Evolutionary conservation across 169 alveolate genomes (phyloP), one percentile per base, ranked within the genome.

Genomic region (Plasmodium adleri): DNA sequence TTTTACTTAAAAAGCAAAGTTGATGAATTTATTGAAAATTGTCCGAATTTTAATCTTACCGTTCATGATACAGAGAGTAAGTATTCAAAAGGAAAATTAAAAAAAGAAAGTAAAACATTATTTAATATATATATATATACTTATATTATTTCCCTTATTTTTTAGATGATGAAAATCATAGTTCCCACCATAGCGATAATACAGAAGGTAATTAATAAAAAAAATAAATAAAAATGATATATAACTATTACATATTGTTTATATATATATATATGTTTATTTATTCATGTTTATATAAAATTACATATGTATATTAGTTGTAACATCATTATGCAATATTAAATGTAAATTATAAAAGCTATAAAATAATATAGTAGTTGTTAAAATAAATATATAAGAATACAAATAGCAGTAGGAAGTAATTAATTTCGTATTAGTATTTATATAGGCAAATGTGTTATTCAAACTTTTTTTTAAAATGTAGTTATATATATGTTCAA

Each of bases 1-100:
- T 43, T 49, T 45, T 83, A 83, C 20, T 24, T 83, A 54, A 83
- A 83, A 68, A 83, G 85, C 26, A 83, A 83, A 52, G 91, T 83
- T 1, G 85, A 83, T 22, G 85, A 83, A 59, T 83, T 83, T 68
- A 72, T 83, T 26, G 85, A 83, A 26, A 83, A 83, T 3, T 70
- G 85, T 5, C 76, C 68, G 1, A 64, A 83, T 56, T 68, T 50
- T 49, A 83, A 83, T 6, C 17, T 63, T n/a, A 12, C 68, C 32
- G 45, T 49, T 28, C 63, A 76, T 50, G 89, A 76, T 45, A 54
- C 32, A 3, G 85, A 83, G 15, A 75, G 91, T 83, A 52, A 22
- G 32, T 54, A 13, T 26, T 13, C 49, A 66, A 75, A 59, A 62
- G 24, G 15, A 75, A 50, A 52, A 52, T 3, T 0, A 49, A 71